Evolutionary conservation across 805 yeast species (phyloP).

Genomic region (Starmerella scarabaei): DNA sequence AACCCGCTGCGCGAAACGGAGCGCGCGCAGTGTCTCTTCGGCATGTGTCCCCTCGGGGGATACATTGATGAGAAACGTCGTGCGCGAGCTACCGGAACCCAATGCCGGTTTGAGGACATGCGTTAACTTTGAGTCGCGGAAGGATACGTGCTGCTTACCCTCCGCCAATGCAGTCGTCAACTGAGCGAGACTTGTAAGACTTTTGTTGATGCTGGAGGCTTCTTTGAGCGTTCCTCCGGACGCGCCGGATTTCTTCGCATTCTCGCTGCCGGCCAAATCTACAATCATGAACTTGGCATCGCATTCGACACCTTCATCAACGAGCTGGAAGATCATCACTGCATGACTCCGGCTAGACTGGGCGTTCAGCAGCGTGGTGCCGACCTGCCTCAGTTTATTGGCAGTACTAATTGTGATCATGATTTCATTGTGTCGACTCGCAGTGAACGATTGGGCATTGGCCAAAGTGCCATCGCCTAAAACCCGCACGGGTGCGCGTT

Average conservation of each 20-base stretch:
- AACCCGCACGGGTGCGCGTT: neutral
- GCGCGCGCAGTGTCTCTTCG: slow-evolving; percentile 53
- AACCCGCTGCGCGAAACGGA: slow-evolving; percentile 67
- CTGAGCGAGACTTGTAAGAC: slow-evolving; percentile 61
- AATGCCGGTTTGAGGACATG: slow-evolving; percentile 62
- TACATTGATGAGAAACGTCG: slow-evolving; percentile 57
- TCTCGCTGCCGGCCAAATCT: slow-evolving; percentile 81
- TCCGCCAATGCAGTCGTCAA: slow-evolving; percentile 51
- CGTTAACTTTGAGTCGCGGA: slow-evolving; percentile 65
- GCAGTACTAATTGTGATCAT: neutral
- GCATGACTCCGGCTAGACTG: slow-evolving; percentile 73
- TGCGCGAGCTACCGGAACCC: too few species aligned
- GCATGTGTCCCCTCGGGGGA: slow-evolving; percentile 48
- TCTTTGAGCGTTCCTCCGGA: slow-evolving; percentile 62
- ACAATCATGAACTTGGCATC: slow-evolving; percentile 50
- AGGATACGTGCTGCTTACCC: slow-evolving; percentile 59
- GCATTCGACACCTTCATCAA: slow-evolving; percentile 15
- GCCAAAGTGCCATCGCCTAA: neutral
- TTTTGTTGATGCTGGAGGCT: slow-evolving; percentile 68
- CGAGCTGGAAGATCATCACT: slow-evolving; percentile 50
- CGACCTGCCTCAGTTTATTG: neutral
- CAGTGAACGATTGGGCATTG: neutral
- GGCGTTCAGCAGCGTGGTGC: slow-evolving; percentile 51
- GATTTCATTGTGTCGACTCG: neutral
- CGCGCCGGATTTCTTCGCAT: slow-evolving; percentile 62